Evolutionary conservation across 768 basidiomycete genomes (phyloP).

Genomic region (Termitomyces sp.): DNA sequence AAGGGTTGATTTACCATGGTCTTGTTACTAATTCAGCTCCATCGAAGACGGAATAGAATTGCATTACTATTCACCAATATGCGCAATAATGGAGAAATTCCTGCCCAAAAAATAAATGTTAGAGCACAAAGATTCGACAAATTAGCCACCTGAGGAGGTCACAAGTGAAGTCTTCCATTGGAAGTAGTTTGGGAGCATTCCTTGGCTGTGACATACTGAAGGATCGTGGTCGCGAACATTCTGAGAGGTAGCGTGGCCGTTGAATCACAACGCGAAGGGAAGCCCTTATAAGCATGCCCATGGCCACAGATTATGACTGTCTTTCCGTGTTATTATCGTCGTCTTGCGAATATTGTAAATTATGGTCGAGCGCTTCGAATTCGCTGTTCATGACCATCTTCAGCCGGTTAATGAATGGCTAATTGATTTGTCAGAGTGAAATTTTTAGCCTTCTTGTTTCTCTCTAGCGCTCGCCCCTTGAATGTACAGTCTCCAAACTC

Average conservation of each 20-base stretch:
- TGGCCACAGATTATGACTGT: background rate
- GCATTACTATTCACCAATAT: conserved; percentile 59
- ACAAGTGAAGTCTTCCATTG: conserved; percentile 61
- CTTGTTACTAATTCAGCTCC: conserved; percentile 20
- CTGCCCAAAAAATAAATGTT: conserved; percentile 27
- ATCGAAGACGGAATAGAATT: background rate
- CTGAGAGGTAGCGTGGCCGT: conserved; percentile 2
- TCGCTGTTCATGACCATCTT: background rate
- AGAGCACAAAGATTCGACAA: background rate
- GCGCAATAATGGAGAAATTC: conserved; percentile 96
- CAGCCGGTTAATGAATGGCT: background rate
- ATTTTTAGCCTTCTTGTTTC: background rate
- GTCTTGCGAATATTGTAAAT: background rate
- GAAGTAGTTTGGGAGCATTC: conserved; percentile 29
- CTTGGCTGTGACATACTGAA: conserved; percentile 26
- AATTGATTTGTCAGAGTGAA: background rate
- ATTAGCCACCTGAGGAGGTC: conserved; percentile 57
- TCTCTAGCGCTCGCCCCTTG: background rate
- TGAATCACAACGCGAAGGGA: conserved; percentile 20
- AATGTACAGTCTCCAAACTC: background rate
- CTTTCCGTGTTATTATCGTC: background rate
- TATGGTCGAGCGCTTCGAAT: background rate
- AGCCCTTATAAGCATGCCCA: conserved; percentile 18
- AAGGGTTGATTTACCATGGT: conserved; percentile 95
- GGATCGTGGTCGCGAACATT: conserved; percentile 13